These are phyloP conservation scores for Myxozyma vanderwaltii DNA, from an alignment of 805 yeast species.

Conservation along the genomic window DNA sequence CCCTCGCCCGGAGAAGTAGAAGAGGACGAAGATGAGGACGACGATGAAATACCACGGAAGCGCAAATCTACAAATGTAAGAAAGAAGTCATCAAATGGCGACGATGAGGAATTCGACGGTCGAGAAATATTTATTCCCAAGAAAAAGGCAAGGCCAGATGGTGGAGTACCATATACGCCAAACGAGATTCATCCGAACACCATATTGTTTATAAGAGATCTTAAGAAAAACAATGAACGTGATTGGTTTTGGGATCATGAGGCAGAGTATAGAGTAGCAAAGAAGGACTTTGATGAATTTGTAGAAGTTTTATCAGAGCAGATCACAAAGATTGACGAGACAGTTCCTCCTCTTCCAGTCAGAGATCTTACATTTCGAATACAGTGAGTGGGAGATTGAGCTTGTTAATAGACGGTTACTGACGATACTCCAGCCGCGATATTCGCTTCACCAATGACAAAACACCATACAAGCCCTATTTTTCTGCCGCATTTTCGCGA, in stretches of 20 bases:
- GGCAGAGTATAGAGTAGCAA: slow-evolving; percentile 32
- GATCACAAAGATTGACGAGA: slow-evolving; percentile 28
- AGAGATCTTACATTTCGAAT: slow-evolving; percentile 32
- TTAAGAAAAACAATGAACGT: slow-evolving; percentile 33
- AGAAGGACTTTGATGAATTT: slow-evolving; percentile 34
- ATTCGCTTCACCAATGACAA: slow-evolving; percentile 33
- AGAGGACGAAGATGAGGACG: slow-evolving; percentile 10
- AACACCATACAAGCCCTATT: slow-evolving; percentile 36
- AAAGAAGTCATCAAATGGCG: background rate
- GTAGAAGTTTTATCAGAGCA: slow-evolving; percentile 22
- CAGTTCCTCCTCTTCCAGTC: slow-evolving; percentile 33
- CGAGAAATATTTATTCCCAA: slow-evolving; percentile 26
- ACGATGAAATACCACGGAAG: background rate
- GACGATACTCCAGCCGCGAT: slow-evolving; percentile 24
- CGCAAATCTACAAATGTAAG: slow-evolving; percentile 1
- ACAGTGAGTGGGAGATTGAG: slow-evolving; percentile 16
- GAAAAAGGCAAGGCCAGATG: slow-evolving; percentile 6
- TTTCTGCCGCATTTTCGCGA: slow-evolving; percentile 35
- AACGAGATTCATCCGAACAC: slow-evolving; percentile 33
- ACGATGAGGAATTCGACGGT: slow-evolving; percentile 15
- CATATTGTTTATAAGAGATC: slow-evolving; percentile 22
- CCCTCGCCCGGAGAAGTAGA: background rate
- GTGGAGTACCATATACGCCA: slow-evolving; percentile 17
- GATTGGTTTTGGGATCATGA: slow-evolving; percentile 37
- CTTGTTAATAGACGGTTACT: background rate